Evolutionary conservation across 345 rosid genomes (phyloP), one percentile per base, ranked within the genome.

Genomic region (Euphorbia pulcherrima): DNA sequence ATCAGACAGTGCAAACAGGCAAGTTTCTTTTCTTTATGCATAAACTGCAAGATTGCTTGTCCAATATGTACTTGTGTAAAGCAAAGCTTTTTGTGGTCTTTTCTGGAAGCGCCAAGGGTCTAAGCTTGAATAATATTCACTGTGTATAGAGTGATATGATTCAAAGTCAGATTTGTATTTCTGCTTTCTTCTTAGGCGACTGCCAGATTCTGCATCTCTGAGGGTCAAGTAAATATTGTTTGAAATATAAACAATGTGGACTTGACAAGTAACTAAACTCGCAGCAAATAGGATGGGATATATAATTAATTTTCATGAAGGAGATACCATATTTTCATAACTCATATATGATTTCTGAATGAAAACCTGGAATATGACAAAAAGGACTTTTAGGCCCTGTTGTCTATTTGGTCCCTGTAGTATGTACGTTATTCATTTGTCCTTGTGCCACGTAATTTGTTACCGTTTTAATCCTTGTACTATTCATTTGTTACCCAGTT

Each of bases 1-100:
- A 72, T 87, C 81, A n/a, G 92, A 83, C 72, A 78, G 79, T 69
- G 69, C 89, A 65, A 85, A 90, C 87, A 90, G 99, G 99, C 78
- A 83, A 83, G 87, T 78, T 23, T 5, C 6, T 10, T 55, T 23
- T 16, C 26, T 63, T 71, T 46, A 40, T 23, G 8, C 27, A 46
- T 20, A 21, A 41, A 44, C 1, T 44, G 12, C 10, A 12, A 57
- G 28, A 55, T 5, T 20, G 3, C 6, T 35, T 67, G 54, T 52
- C 24, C 48, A 17, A 21, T n/a, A n/a, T 17, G 30, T 8, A 29
- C 24, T 17, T 67, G 10, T 26, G 5, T 1, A 12, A 20, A 18
- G 28, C 3, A 1, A 24, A 14, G 28, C 69, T 23, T 50, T 35
- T 50, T 14, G 28, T 33, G 69, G 21, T 65, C 20, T 8, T 52